Base-by-base conservation (phyloP, 208 protist genomes). In the Leptomonas seymouri region DNA sequence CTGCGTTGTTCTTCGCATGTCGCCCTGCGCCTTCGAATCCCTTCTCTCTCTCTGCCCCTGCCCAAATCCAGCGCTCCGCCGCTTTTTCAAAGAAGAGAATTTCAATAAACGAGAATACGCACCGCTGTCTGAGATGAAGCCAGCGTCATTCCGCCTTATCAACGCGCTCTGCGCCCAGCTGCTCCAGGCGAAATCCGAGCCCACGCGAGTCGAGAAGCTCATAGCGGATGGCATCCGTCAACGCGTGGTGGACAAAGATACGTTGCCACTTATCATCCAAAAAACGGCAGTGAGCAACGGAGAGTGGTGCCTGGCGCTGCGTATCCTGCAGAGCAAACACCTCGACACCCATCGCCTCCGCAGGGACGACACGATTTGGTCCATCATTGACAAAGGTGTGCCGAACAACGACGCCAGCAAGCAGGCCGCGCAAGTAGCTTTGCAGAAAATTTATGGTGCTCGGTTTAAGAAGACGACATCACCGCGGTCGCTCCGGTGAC, bases 211-310 rank as follows among this genome's bases (percentile, higher is more conserved):
- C 20, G 78, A 89, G 30, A 74, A 76, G 51, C 21, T 74, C 21
- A 61, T 95, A 20, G 58, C 63, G 0, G 78, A 79, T 12, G 84
- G 81, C 0, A 81, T 91, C 34, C 80, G 83, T n/a, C 82, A 89
- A 69, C 72, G 81, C 23, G 78, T 87, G 1, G 16, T 95, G 7
- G 80, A 92, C 69, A 86, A 79, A 59, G 79, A 82, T 53, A 88
- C 87, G 0, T 75, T 95, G 7, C 87, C 80, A 0, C 60, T 95
- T n/a, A 64, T 95, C 2, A 27, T 93, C 7, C 90, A 95, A 67
- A 77, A 81, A 14, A 78, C 88, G 3, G 80, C 78, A 12, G 63
- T 72, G 3, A 66, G 49, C 51, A 66, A 54, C 8, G 76, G 80
- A 12, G 76, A 84, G 34, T 95, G 90, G 90, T 56, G 71, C 34